Evolutionary conservation across 257 asterid species (phyloP).

Genomic region (Mentha longifolia): DNA sequence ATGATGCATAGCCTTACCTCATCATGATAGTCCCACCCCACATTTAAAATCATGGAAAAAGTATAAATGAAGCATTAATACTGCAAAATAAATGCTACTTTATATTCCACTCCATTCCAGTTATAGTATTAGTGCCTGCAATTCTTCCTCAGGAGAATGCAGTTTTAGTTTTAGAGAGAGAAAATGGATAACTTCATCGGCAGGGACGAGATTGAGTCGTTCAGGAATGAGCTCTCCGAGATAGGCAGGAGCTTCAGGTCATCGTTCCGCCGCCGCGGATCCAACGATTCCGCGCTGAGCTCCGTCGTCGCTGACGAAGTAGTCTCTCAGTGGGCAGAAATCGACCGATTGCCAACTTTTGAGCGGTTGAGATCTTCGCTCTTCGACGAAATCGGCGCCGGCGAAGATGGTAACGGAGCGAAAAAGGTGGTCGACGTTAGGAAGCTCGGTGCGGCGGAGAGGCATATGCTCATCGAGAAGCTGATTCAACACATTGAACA

Average conservation of each 20-base stretch:
- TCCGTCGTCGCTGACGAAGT: conserved; percentile 37
- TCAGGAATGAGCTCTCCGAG: conserved; percentile 42
- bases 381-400: conserved; percentile 34
- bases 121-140: conserved; percentile 10
- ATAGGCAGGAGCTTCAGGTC: conserved; percentile 44
- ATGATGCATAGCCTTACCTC: conserved; percentile 35
- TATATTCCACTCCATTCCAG: background rate
- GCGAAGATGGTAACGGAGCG: conserved; percentile 30
- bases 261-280: conserved; percentile 28
- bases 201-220: conserved; percentile 47
- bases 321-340: conserved; percentile 43
- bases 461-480: conserved; percentile 49
- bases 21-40: background rate
- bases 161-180: conserved; percentile 13
- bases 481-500: conserved; percentile 53
- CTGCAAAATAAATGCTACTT: background rate
- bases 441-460: conserved; percentile 50
- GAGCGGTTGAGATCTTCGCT: conserved; percentile 50
- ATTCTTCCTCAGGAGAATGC: background rate
- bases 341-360: conserved; percentile 50
- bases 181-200: conserved; percentile 45
- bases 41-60: background rate
- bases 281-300: conserved; percentile 38
- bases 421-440: conserved; percentile 50
- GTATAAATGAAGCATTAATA: background rate